Percentiles rank a stretch among this genome's conserved stretches.
phyloP scores from a whole-genome alignment of 345 rosid genomes.

The Combretum micranthum region DNA sequence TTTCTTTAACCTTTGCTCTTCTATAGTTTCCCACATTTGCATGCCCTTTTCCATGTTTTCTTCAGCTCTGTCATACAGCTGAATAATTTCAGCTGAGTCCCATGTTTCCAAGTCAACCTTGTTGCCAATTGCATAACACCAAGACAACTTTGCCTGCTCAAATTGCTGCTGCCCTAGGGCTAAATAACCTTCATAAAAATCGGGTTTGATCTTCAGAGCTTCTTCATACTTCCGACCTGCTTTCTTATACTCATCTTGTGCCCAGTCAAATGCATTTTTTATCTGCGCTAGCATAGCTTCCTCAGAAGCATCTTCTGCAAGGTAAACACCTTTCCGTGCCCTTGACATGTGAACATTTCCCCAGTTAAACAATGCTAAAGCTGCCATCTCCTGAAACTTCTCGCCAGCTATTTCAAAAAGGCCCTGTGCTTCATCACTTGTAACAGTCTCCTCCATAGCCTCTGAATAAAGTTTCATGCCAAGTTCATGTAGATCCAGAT shows the following conservation, averaged over 20 bases:
- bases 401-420: constrained; percentile 64
- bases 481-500: constrained; percentile 72
- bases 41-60: constrained; percentile 63
- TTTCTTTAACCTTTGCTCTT: constrained; percentile 22
- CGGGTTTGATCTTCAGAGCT: constrained; percentile 75
- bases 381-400: constrained; percentile 83
- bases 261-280: constrained; percentile 50
- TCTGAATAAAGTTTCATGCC: constrained; percentile 78
- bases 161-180: constrained; percentile 79
- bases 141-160: constrained; percentile 86
- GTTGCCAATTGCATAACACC: constrained; percentile 64
- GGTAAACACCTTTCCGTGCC: constrained; percentile 63
- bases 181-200: constrained; percentile 56
- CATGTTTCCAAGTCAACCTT: constrained; percentile 53
- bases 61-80: constrained; percentile 66
- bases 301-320: constrained; percentile 43
- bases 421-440: constrained; percentile 76
- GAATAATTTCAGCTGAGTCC: constrained; percentile 42
- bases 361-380: constrained; percentile 79
- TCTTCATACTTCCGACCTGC: constrained; percentile 69
- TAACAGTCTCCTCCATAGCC: constrained; percentile 87
- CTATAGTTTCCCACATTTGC: constrained; percentile 59
- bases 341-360: constrained; percentile 84
- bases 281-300: constrained; percentile 51
- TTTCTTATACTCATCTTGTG: constrained; percentile 37